Conservation (phyloP, 1,284 basidiomycete genomes). For the Ceratobasidium sp. region DNA sequence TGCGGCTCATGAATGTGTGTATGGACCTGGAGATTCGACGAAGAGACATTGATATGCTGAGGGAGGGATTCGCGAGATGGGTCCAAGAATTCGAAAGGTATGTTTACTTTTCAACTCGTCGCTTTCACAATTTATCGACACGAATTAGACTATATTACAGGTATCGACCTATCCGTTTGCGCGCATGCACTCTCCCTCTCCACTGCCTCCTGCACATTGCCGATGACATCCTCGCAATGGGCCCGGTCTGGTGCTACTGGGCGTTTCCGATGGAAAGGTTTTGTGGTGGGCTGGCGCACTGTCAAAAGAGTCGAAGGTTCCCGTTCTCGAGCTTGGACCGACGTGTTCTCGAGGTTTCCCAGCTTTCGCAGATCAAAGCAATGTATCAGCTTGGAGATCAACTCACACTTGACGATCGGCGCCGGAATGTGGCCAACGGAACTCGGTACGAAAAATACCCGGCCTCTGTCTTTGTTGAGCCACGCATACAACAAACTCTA, state of each 20-base stretch:
- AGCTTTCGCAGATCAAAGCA: constrained; percentile 52
- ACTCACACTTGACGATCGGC: constrained; percentile 37
- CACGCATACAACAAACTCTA: constrained; percentile 36
- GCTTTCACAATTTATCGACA: neutral
- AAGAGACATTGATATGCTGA: constrained; percentile 57
- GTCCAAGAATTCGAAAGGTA: constrained; percentile 64
- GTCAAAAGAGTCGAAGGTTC: constrained; percentile 51
- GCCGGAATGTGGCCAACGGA: neutral
- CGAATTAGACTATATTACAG: constrained; percentile 62
- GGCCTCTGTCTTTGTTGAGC: neutral
- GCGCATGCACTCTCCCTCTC: constrained; percentile 61
- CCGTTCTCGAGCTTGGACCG: constrained; percentile 55
- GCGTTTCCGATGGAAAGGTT: constrained; percentile 60
- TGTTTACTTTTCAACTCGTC: constrained; percentile 50
- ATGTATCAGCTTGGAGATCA: constrained; percentile 50
- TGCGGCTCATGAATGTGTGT: constrained; percentile 60
- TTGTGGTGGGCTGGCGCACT: constrained; percentile 53
- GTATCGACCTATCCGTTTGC: constrained; percentile 53
- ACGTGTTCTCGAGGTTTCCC: constrained; percentile 51
- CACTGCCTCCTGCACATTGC: constrained; percentile 63
- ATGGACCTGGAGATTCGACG: constrained; percentile 61
- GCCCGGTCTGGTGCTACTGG: constrained; percentile 65
- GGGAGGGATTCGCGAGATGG: constrained; percentile 61
- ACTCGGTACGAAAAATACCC: neutral
- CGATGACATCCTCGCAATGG: constrained; percentile 55